A percentile compares a stretch with the other conserved stretches of the same genome.
These are phyloP conservation scores for Rostrohypoxylon terebratum DNA, from an alignment of 495 filamentous ascomycete genomes.

Conservation along the genomic window DNA sequence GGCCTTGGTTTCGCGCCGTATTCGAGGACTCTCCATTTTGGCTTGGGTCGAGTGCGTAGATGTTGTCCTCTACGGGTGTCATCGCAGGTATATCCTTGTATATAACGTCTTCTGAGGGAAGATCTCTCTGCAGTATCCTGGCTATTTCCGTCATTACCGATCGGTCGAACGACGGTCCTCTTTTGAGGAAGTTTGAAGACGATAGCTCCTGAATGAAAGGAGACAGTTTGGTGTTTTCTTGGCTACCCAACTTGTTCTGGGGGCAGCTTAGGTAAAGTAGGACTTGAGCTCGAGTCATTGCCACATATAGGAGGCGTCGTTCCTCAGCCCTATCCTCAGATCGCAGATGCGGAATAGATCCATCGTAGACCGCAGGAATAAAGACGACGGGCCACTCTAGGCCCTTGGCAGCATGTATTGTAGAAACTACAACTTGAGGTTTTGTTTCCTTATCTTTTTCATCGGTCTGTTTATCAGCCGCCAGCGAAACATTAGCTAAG, in stretches of 20 bases:
- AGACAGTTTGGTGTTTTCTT: slow-evolving; percentile 53
- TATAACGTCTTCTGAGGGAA: slow-evolving; percentile 55
- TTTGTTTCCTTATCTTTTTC: slow-evolving; percentile 66
- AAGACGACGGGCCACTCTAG: slow-evolving; percentile 99
- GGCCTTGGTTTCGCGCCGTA: slow-evolving; percentile 1
- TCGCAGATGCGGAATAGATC: slow-evolving; percentile 93
- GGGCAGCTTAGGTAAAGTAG: slow-evolving; percentile 93
- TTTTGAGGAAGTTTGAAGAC: slow-evolving; percentile 53
- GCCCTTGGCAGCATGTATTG: slow-evolving; percentile 96
- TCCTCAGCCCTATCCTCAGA: slow-evolving; percentile 93
- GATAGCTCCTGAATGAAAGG: slow-evolving; percentile 54
- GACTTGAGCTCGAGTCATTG: slow-evolving; percentile 94
- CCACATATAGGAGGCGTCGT: slow-evolving; percentile 90
- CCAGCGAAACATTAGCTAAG: slow-evolving; percentile 88
- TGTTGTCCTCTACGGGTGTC: slow-evolving; percentile 55
- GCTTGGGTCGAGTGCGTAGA: slow-evolving; percentile 52
- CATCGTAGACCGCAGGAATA: slow-evolving; percentile 89
- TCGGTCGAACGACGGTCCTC: slow-evolving; percentile 60
- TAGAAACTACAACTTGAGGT: slow-evolving; percentile 88
- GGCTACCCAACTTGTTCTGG: slow-evolving; percentile 51
- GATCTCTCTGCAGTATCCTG: slow-evolving; percentile 54
- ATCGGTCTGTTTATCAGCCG: slow-evolving; percentile 76
- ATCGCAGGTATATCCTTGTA: slow-evolving; percentile 57
- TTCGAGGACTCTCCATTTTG: slow-evolving; percentile 43
- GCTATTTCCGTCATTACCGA: slow-evolving; percentile 55